These are phyloP conservation scores for Vitis rotundifolia DNA, from an alignment of 164 flowering plant genomes.

Conservation along the genomic window DNA sequence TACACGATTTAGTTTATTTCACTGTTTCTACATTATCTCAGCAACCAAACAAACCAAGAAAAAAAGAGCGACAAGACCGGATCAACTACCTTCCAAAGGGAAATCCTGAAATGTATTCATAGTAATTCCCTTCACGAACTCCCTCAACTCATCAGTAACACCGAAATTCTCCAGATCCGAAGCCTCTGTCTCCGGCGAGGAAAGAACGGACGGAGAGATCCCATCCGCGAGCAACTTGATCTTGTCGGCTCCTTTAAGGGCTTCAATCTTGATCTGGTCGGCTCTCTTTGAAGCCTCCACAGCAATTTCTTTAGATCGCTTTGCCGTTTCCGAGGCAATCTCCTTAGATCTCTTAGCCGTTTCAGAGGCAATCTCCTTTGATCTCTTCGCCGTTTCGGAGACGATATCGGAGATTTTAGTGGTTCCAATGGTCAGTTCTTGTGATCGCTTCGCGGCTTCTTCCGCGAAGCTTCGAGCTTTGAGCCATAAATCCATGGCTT, in stretches of 20 bases:
- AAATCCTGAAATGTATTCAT: slow-evolving; percentile 67
- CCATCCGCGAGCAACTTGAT: slow-evolving; percentile 59
- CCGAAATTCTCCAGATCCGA: slow-evolving; percentile 71
- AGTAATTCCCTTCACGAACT: slow-evolving; percentile 76
- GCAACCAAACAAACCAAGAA: slow-evolving; percentile 2
- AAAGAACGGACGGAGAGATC: slow-evolving; percentile 24
- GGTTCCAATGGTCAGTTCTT: slow-evolving; percentile 49
- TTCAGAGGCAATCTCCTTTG: slow-evolving; percentile 68
- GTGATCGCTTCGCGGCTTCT: slow-evolving; percentile 74
- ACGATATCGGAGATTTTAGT: slow-evolving; percentile 55
- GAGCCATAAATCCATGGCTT: slow-evolving; percentile 67
- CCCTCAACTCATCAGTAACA: slow-evolving; percentile 74
- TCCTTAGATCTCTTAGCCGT: slow-evolving; percentile 60
- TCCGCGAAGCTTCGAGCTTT: slow-evolving; percentile 67
- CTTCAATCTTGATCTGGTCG: slow-evolving; percentile 35
- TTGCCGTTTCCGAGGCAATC: slow-evolving; percentile 42
- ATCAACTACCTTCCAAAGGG: slow-evolving; percentile 56
- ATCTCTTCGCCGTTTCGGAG: slow-evolving; percentile 63
- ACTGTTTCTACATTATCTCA: slow-evolving; percentile 1
- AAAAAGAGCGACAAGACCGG: not conserved
- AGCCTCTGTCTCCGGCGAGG: slow-evolving; percentile 9
- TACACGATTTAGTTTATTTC: not conserved
- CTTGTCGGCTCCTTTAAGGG: slow-evolving; percentile 48
- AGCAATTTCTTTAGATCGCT: slow-evolving; percentile 19
- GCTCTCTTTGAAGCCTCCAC: slow-evolving; percentile 19